Conservation (phyloP, 176 grass and related monocot species). For the Eragrostis curvula region DNA sequence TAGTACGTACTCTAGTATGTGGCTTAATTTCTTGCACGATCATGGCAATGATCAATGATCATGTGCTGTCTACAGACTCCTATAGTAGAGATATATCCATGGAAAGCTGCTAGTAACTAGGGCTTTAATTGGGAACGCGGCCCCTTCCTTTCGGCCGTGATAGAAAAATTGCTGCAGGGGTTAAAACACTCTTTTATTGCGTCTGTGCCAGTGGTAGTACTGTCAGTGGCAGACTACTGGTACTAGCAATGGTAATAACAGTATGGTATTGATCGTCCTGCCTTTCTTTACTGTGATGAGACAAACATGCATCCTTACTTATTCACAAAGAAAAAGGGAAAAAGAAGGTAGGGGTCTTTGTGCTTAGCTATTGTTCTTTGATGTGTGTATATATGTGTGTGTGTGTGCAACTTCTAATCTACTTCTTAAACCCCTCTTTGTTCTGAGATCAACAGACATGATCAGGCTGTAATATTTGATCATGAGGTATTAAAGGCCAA, state of each 20-base stretch:
- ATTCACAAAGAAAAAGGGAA: not conserved
- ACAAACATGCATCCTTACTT: not conserved
- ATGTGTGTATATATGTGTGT: not conserved
- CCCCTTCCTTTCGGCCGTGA: constrained; percentile 15
- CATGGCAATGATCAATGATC: constrained; percentile 9
- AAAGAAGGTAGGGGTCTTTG: not conserved
- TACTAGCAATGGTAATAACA: not conserved
- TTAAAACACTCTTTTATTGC: constrained; percentile 32
- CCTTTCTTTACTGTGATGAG: not conserved
- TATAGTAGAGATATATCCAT: not conserved
- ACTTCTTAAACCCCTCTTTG: not conserved
- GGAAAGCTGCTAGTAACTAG: not conserved
- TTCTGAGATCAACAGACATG: constrained; percentile 41
- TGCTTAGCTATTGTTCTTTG: not conserved
- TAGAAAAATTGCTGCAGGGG: constrained; percentile 33
- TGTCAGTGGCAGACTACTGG: not conserved
- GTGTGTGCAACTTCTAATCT: not conserved
- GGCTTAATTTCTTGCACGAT: not conserved
- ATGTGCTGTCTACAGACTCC: not conserved
- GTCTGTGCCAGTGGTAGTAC: not conserved
- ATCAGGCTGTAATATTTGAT: constrained; percentile 49
- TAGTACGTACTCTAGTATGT: not conserved
- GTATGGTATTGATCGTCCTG: not conserved
- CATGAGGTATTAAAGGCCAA: constrained; percentile 44
- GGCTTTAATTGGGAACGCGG: constrained; percentile 11